Evolutionary conservation across 179 eudicot species (phyloP).

Genomic region (Silene coronaria): DNA sequence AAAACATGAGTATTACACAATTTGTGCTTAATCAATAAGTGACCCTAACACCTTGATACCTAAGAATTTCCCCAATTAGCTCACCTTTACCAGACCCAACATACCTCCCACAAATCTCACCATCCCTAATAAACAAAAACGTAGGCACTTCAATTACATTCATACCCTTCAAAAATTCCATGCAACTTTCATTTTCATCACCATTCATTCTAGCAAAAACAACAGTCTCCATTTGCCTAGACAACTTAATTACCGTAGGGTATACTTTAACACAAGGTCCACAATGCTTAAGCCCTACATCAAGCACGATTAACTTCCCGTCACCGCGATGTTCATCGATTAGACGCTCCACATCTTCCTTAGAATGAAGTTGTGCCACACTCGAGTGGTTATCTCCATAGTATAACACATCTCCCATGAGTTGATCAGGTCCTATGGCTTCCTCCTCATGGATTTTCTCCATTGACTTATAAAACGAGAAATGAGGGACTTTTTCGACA

Average conservation of each 20-base stretch:
- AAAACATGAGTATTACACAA: neutral
- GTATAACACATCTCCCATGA: slow-evolving; percentile 79
- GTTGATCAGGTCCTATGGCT: slow-evolving; percentile 67
- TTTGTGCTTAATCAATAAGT: slow-evolving; percentile 36
- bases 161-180: slow-evolving; percentile 85
- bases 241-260: slow-evolving; percentile 86
- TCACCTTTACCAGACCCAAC: slow-evolving; percentile 96
- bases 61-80: slow-evolving; percentile 91
- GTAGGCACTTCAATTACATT: slow-evolving; percentile 85
- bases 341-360: slow-evolving; percentile 65
- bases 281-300: slow-evolving; percentile 94
- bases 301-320: slow-evolving; percentile 64
- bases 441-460: slow-evolving; percentile 87
- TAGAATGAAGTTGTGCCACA: slow-evolving; percentile 71
- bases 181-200: slow-evolving; percentile 89
- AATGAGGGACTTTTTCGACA: slow-evolving; percentile 67
- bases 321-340: slow-evolving; percentile 54
- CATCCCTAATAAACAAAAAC: slow-evolving; percentile 83
- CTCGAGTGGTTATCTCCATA: slow-evolving; percentile 80
- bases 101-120: slow-evolving; percentile 76
- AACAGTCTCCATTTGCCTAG: slow-evolving; percentile 76
- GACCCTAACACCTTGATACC: slow-evolving; percentile 97
- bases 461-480: slow-evolving; percentile 78
- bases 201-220: slow-evolving; percentile 94
- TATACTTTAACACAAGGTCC: slow-evolving; percentile 98